Conservation (phyloP, 805 yeast genomes). For the Metschnikowia arizonensis region DNA sequence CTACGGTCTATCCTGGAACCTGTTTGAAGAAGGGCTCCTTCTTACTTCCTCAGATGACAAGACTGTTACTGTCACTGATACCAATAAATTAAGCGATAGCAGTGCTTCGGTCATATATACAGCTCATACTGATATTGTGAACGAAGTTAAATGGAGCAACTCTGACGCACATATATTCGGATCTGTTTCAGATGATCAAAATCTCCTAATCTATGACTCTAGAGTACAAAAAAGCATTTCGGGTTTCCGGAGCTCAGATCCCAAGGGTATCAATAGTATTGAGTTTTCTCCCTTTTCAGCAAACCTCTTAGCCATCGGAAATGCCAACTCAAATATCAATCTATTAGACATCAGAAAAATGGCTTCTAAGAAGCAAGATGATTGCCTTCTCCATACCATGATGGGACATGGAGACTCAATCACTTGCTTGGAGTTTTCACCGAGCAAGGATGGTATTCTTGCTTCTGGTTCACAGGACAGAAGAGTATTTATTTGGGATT, state of each 20-base stretch:
- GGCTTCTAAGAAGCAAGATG: conserved; percentile 3
- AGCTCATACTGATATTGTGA: conserved; percentile 57
- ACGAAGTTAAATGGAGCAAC: conserved; percentile 72
- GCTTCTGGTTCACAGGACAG: conserved; percentile 78
- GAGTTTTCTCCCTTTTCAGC: conserved; percentile 61
- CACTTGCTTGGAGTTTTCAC: conserved; percentile 73
- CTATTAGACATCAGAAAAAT: conserved; percentile 60
- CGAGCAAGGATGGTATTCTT: conserved; percentile 68
- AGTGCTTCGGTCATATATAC: conserved; percentile 12
- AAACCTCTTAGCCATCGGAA: conserved; percentile 64
- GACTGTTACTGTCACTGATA: conserved; percentile 60
- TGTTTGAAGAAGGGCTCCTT: conserved; percentile 43
- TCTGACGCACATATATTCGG: conserved; percentile 53
- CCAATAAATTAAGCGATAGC: conserved; percentile 13
- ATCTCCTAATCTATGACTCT: conserved; percentile 51
- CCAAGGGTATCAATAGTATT: conserved; percentile 53
- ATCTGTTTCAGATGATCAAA: conserved; percentile 69
- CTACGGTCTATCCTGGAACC: conserved; percentile 70
- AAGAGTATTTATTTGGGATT: conserved; percentile 77
- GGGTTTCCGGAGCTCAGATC: conserved; percentile 23
- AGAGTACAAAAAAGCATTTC: conserved; percentile 32
- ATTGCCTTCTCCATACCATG: conserved; percentile 59
- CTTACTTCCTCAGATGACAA: conserved; percentile 66
- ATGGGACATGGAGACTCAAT: conserved; percentile 76
- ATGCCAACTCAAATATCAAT: conserved; percentile 61